Conservation (phyloP, 2,329 filamentous ascomycete species). For the Fusarium redolens region DNA sequence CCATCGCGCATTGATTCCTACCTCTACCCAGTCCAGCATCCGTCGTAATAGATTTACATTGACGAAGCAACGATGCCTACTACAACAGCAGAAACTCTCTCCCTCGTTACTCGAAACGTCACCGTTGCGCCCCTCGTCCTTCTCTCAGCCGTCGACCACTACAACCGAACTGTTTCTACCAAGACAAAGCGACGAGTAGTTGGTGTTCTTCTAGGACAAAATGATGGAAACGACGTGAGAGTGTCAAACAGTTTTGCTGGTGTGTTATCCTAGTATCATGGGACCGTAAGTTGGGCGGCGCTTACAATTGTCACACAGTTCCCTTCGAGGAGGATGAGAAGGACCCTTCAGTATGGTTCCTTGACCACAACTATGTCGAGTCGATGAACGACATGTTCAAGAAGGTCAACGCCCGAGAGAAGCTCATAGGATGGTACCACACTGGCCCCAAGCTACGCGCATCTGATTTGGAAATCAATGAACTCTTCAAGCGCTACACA, state of each 20-base stretch:
- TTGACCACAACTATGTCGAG: slow-evolving; percentile 99
- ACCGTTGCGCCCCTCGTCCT: slow-evolving; percentile 98
- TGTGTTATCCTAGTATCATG: slow-evolving; percentile 54
- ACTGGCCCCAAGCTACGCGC: slow-evolving; percentile 96
- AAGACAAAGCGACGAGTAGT: slow-evolving; percentile 89
- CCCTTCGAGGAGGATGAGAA: slow-evolving; percentile 99
- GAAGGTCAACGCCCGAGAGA: slow-evolving; percentile 98
- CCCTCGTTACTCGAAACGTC: slow-evolving; percentile 92
- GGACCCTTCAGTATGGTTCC: slow-evolving; percentile 98
- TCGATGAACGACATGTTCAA: slow-evolving; percentile 99
- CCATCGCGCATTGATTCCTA: slow-evolving; percentile 23
- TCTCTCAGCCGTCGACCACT: slow-evolving; percentile 97
- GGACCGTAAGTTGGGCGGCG: slow-evolving; percentile 7
- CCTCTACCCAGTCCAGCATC: slow-evolving; percentile 22
- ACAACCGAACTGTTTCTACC: slow-evolving; percentile 90
- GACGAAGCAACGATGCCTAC: slow-evolving; percentile 78
- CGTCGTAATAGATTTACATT: slow-evolving; percentile 21
- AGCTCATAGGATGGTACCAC: slow-evolving; percentile 99
- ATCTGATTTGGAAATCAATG: slow-evolving; percentile 98
- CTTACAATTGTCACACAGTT: slow-evolving; percentile 64
- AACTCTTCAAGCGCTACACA: slow-evolving; percentile 99
- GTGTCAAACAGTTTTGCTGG: slow-evolving; percentile 99
- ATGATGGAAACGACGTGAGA: slow-evolving; percentile 93
- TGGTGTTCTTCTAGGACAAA: slow-evolving; percentile 93
- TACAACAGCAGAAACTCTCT: slow-evolving; percentile 96